These are phyloP conservation scores for Aspergillus vadensis DNA, from an alignment of 2,329 filamentous ascomycete species.

Conservation along the genomic window DNA sequence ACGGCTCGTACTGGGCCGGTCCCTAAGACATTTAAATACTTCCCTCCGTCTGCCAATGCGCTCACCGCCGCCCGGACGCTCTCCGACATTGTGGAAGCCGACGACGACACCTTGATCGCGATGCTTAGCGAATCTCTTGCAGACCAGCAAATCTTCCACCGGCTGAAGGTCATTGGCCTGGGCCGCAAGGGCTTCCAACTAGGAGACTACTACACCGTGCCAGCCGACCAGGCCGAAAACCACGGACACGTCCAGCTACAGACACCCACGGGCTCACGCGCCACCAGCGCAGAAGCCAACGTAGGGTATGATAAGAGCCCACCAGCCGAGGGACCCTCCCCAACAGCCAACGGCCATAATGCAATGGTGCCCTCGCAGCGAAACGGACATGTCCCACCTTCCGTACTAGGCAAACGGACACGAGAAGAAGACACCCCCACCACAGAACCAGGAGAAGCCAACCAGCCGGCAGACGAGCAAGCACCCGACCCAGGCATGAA, in stretches of 20 bases:
- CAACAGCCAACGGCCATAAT: background rate
- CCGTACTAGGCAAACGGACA: slow-evolving; percentile 25
- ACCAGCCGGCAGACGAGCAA: background rate
- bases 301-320: slow-evolving; percentile 10
- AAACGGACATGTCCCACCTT: background rate
- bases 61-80: slow-evolving; percentile 28
- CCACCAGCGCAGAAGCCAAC: slow-evolving; percentile 12
- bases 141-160: slow-evolving; percentile 35
- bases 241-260: slow-evolving; percentile 16
- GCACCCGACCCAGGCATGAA: background rate
- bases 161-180: slow-evolving; percentile 40
- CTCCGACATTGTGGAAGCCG: slow-evolving; percentile 40
- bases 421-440: slow-evolving; percentile 17
- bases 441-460: background rate
- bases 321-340: background rate
- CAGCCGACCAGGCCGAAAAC: slow-evolving; percentile 14
- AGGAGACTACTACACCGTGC: slow-evolving; percentile 39
- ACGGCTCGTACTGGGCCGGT: background rate
- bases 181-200: slow-evolving; percentile 45
- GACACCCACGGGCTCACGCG: slow-evolving; percentile 18
- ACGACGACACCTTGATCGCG: slow-evolving; percentile 37
- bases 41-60: background rate
- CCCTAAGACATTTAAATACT: background rate
- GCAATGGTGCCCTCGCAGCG: background rate
- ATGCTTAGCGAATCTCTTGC: slow-evolving; percentile 35